These are phyloP conservation scores for Solioccasus polychromus DNA, from an alignment of 768 basidiomycete species.

Conservation along the genomic window DNA sequence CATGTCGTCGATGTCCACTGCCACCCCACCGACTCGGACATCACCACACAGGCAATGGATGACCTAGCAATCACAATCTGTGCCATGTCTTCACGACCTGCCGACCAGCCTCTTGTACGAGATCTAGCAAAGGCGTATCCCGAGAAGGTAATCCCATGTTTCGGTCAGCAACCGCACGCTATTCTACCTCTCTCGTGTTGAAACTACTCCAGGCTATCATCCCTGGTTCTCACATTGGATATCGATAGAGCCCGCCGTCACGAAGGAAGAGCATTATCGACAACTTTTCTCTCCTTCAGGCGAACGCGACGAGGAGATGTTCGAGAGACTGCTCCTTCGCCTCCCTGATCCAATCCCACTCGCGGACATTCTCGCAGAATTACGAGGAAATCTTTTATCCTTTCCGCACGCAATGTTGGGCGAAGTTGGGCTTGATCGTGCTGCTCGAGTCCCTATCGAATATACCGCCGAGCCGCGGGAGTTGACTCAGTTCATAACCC, in stretches of 20 bases:
- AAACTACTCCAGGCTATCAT: conserved; percentile 67
- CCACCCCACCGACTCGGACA: conserved; percentile 81
- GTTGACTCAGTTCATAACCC: conserved; percentile 76
- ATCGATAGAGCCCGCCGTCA: conserved; percentile 38
- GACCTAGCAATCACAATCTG: conserved; percentile 65
- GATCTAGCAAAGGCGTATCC: conserved; percentile 60
- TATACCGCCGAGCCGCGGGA: conserved; percentile 47
- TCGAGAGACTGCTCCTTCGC: conserved; percentile 54
- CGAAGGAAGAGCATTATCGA: conserved; percentile 76
- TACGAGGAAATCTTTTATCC: conserved; percentile 56
- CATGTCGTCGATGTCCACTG: conserved; percentile 89
- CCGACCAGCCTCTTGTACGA: conserved; percentile 72
- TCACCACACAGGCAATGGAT: conserved; percentile 48
- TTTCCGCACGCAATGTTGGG: conserved; percentile 82
- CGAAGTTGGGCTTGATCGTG: conserved; percentile 89
- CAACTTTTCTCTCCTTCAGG: conserved; percentile 53
- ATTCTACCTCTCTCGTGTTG: conserved; percentile 12
- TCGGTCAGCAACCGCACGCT: conserved; percentile 55
- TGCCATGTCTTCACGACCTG: conserved; percentile 70
- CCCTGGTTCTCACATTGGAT: conserved; percentile 92
- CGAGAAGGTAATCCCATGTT: conserved; percentile 77
- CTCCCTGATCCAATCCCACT: conserved; percentile 76
- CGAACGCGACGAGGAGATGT: conserved; percentile 37
- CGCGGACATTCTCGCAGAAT: conserved; percentile 50
- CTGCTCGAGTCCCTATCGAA: conserved; percentile 68